Conservation (phyloP, 2,329 filamentous ascomycete species). For the Balansia obtecta region DNA sequence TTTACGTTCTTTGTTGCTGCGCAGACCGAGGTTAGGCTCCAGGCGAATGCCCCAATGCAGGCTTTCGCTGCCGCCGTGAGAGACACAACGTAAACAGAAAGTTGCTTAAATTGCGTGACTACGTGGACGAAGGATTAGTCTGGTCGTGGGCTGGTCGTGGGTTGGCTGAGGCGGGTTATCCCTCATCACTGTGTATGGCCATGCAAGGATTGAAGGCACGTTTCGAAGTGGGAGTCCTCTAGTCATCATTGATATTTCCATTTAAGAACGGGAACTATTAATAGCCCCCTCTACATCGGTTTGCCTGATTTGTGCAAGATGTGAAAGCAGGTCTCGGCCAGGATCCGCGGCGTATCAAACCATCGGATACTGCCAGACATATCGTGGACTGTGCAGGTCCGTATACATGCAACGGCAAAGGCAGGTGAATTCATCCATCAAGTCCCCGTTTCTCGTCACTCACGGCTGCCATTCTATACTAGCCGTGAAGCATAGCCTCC, state of each 20-base stretch:
- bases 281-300: too few species aligned
- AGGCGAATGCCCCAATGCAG: background rate
- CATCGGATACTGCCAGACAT: background rate
- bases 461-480: background rate
- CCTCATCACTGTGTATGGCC: too few species aligned
- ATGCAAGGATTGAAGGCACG: too few species aligned
- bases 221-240: too few species aligned
- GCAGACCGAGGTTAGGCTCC: background rate
- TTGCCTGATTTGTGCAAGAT: background rate
- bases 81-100: background rate
- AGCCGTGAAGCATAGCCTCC: background rate
- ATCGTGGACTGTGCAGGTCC: background rate
- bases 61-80: background rate
- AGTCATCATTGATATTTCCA: too few species aligned
- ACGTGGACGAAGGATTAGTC: too few species aligned
- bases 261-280: too few species aligned
- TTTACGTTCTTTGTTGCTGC: constrained; percentile 1
- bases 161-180: too few species aligned
- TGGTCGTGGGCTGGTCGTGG: too few species aligned
- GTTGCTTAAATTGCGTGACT: too few species aligned
- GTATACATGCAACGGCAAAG: background rate
- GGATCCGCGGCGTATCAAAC: background rate
- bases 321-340: background rate
- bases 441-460: background rate
- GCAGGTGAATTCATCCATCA: background rate